Conservation (phyloP, 345 rosid genomes). For the Eucalyptus marginata region DNA sequence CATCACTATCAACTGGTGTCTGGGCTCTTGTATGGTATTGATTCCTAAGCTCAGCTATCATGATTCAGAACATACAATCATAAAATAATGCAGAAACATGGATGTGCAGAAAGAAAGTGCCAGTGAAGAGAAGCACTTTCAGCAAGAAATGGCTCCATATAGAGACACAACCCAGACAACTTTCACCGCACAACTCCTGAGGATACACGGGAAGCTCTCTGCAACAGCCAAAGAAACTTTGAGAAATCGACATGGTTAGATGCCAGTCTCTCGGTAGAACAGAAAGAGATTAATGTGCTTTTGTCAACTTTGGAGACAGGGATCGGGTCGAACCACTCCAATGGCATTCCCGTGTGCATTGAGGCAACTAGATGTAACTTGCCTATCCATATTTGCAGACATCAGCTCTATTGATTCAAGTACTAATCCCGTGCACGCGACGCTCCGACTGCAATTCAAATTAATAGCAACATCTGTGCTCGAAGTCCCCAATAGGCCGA, state of each 20-base stretch:
- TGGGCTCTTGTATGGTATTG: background rate
- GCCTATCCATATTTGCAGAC: background rate
- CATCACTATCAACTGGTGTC: background rate
- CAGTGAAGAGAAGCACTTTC: background rate
- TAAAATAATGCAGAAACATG: background rate
- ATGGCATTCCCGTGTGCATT: conserved; percentile 12
- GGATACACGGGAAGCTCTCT: background rate
- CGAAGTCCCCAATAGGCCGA: conserved; percentile 11
- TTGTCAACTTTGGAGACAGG: background rate
- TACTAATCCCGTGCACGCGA: conserved; percentile 10
- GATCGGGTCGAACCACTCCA: background rate
- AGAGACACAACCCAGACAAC: background rate
- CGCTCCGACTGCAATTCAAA: conserved; percentile 19
- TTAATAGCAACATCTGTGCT: conserved; percentile 11
- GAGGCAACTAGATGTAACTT: conserved; percentile 6
- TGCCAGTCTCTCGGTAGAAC: background rate
- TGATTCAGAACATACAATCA: background rate
- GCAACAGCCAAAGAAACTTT: background rate
- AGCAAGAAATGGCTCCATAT: background rate
- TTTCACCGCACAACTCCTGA: background rate
- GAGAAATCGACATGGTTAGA: background rate
- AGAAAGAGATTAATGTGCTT: background rate
- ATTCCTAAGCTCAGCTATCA: background rate
- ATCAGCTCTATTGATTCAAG: background rate
- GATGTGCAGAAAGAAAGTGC: background rate